These are phyloP conservation scores for Nannizziopsis barbatae DNA, from an alignment of 2,329 filamentous ascomycete genomes.

Conservation along the genomic window DNA sequence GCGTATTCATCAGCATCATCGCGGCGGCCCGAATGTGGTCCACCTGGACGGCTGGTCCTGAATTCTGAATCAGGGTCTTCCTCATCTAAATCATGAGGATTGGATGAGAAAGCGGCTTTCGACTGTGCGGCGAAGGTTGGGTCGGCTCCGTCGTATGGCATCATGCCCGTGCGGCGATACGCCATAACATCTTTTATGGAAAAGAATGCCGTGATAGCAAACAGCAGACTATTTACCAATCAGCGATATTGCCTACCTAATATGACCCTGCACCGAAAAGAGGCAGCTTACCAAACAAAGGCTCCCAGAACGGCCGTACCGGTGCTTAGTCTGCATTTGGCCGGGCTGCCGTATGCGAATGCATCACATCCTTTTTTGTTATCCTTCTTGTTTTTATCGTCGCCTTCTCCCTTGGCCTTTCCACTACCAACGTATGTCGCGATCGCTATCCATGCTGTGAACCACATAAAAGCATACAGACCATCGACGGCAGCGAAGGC, in stretches of 20 bases:
- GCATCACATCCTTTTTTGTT: constrained; percentile 41
- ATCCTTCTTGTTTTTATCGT: constrained; percentile 30
- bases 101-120: constrained; percentile 39
- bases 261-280: neutral
- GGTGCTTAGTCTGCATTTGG: constrained; percentile 47
- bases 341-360: constrained; percentile 44
- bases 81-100: constrained; percentile 38
- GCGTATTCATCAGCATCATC: constrained; percentile 44
- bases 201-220: constrained; percentile 42
- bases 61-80: constrained; percentile 30
- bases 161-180: constrained; percentile 46
- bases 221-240: constrained; percentile 40
- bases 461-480: constrained; percentile 47
- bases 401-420: constrained; percentile 39
- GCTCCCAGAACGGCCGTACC: constrained; percentile 47
- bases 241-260: neutral
- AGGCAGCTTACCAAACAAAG: constrained; percentile 42
- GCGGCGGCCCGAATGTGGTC: constrained; percentile 29
- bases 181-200: constrained; percentile 46
- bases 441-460: constrained; percentile 47
- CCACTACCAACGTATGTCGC: constrained; percentile 47
- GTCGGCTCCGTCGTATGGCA: constrained; percentile 38
- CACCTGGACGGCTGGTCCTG: constrained; percentile 29
- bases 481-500: constrained; percentile 47
- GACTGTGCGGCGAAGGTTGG: constrained; percentile 41